Percentiles rank a stretch among this genome's conserved stretches.
Conservation (phyloP, 169 alveolate genomes). For the Plasmodium blacklocki region DNA sequence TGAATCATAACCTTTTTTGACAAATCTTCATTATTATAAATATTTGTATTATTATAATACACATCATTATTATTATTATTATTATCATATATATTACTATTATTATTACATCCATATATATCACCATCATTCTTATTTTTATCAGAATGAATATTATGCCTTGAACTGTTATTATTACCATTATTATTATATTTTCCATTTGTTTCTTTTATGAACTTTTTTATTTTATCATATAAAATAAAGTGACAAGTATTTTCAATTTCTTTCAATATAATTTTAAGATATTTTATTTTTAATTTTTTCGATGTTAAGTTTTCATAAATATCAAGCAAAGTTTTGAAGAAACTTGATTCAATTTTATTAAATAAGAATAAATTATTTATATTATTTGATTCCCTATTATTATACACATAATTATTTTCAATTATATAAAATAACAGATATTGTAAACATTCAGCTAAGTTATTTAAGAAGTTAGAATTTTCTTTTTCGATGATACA, state of each 20-base stretch:
- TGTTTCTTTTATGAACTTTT: constrained; percentile 29
- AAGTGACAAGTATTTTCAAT: constrained; percentile 63
- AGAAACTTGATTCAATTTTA: constrained; percentile 42
- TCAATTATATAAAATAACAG: constrained; percentile 66
- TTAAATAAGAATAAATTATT: constrained; percentile 21
- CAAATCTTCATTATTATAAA: neutral
- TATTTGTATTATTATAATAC: neutral
- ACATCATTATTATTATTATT: neutral
- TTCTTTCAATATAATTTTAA: constrained; percentile 64
- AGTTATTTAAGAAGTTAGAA: constrained; percentile 40
- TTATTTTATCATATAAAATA: constrained; percentile 44
- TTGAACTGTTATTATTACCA: neutral
- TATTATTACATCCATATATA: neutral
- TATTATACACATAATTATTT: constrained; percentile 34
- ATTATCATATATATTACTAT: neutral
- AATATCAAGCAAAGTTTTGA: constrained; percentile 36
- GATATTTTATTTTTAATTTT: constrained; percentile 46
- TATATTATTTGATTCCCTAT: neutral
- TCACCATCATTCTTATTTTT: neutral
- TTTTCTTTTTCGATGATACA: constrained; percentile 58
- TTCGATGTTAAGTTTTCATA: constrained; percentile 26
- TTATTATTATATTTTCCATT: constrained; percentile 19
- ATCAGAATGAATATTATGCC: neutral
- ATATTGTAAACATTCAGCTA: constrained; percentile 67
- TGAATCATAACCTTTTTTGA: neutral